phyloP scores from a whole-genome alignment of 768 basidiomycete species.

The Pulveroboletus sp. region DNA sequence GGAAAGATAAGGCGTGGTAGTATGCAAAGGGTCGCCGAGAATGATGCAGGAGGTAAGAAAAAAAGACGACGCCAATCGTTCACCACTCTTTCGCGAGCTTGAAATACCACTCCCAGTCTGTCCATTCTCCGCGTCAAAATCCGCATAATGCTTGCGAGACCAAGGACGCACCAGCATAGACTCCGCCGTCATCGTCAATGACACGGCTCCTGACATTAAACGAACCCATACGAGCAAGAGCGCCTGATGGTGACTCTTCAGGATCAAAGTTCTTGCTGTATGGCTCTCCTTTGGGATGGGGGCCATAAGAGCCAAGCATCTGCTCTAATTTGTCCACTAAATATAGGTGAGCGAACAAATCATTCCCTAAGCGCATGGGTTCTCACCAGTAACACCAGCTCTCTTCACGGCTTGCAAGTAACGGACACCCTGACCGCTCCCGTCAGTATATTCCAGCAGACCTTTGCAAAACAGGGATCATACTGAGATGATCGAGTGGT shows the following conservation, averaged over 20 bases:
- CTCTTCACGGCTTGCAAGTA: constrained; percentile 90
- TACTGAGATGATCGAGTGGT: constrained; percentile 85
- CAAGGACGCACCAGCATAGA: constrained; percentile 64
- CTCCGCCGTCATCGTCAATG: constrained; percentile 77
- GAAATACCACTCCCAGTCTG: constrained; percentile 66
- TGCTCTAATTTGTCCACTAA: constrained; percentile 87
- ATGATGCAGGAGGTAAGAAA: constrained; percentile 19
- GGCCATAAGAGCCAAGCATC: constrained; percentile 94
- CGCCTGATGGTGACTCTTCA: constrained; percentile 71
- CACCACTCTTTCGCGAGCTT: constrained; percentile 92
- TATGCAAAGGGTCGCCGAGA: constrained; percentile 28
- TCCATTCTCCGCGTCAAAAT: constrained; percentile 8
- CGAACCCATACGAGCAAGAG: constrained; percentile 75
- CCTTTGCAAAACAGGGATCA: constrained; percentile 14
- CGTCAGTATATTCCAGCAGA: constrained; percentile 5
- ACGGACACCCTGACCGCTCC: constrained; percentile 58
- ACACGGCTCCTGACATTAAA: constrained; percentile 81
- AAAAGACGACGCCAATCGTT: constrained; percentile 17
- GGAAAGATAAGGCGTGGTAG: constrained; percentile 14
- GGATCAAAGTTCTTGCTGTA: constrained; percentile 75
- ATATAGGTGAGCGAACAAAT: constrained; percentile 3
- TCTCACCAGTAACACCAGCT: constrained; percentile 62
- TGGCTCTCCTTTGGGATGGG: constrained; percentile 54
- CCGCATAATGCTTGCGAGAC: background rate
- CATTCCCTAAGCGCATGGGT: background rate